phyloP scores from a whole-genome alignment of 1,284 basidiomycete species.

The Lignosus rhinocerotis region DNA sequence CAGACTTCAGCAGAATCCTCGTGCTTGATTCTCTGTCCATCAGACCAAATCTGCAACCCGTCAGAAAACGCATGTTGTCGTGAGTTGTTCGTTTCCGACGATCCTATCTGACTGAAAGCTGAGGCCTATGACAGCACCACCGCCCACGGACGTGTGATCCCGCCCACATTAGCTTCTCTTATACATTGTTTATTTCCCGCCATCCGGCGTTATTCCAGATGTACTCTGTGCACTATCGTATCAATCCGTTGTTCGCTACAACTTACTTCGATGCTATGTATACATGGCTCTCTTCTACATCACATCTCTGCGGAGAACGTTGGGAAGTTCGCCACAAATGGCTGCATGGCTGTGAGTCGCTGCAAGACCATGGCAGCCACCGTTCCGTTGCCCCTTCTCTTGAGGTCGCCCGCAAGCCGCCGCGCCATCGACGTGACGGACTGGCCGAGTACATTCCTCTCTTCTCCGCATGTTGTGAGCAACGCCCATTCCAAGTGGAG shows the following conservation, averaged over 20 bases:
- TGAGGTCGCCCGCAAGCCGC: conserved; percentile 58
- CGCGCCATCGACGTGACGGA: conserved; percentile 62
- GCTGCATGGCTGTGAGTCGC: conserved; percentile 56
- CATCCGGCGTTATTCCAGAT: not conserved
- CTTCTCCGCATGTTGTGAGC: conserved; percentile 50
- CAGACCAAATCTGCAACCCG: conserved; percentile 67
- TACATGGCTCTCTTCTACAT: not conserved
- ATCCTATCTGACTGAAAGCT: conserved; percentile 5
- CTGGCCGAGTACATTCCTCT: conserved; percentile 54
- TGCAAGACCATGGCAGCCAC: conserved; percentile 57
- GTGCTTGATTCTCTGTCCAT: conserved; percentile 49
- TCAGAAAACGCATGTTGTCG: conserved; percentile 78
- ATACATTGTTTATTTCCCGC: conserved; percentile 1
- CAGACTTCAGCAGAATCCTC: conserved; percentile 34
- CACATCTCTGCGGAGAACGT: conserved; percentile 54
- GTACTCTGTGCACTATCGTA: conserved; percentile 8
- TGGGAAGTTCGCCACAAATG: conserved; percentile 73
- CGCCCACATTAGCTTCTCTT: not conserved
- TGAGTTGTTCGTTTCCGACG: conserved; percentile 42
- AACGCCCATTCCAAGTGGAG: conserved; percentile 71
- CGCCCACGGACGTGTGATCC: conserved; percentile 39
- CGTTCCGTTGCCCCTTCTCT: conserved; percentile 48
- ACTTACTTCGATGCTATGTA: not conserved
- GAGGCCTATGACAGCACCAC: conserved; percentile 43
- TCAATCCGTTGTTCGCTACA: not conserved